Base-by-base conservation (phyloP, 106 monocot genomes). In the Acorus calamus region DNA sequence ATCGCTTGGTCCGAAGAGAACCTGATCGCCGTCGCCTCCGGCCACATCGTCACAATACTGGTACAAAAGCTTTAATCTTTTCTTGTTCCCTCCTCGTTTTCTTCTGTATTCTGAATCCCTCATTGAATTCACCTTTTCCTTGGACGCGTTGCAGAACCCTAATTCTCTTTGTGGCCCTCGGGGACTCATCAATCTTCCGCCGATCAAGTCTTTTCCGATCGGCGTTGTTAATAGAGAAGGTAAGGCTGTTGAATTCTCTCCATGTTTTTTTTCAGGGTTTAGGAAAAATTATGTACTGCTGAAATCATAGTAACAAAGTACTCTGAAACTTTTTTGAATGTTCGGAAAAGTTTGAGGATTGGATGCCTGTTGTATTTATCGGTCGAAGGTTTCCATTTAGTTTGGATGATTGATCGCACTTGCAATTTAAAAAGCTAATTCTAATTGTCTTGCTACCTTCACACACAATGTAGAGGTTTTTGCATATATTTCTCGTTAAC, bases 1-100 rank as follows among this genome's bases (percentile, higher is more conserved):
- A 74, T 91, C 42, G 60, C 67, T 52, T 98, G 96, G 96, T 98
- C 96, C 2, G 72, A 77, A 62, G 96, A 98, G 49, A 98, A 98
- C 64, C 76, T 98, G 14, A 65, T 98, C 47, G 96, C 96, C 49
- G 64, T 91, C 72, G 78, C 96, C 49, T 77, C 88, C 3, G 87
- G 81, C 60, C 77, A 88, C 55, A 50, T 92, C 66, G 68, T 98
- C 60, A 88, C 89, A 55, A 88, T 98, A 64, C 57, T 98, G 76
- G 94, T 96, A 76, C 69, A 66, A 4, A 42, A 42, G n/a, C 2
- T 8, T 6, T 43, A 14, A 52, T 45, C 28, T 44, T 54, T 11
- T 48, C 4, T 54, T 14, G 12, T 50, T 28, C 53, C 0, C 0
- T 50, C 66, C 44, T 52, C 9, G 46, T 44, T 11, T 58, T 11